These are phyloP conservation scores for Barbarea vulgaris DNA, from an alignment of 345 rosid species.

Conservation along the genomic window DNA sequence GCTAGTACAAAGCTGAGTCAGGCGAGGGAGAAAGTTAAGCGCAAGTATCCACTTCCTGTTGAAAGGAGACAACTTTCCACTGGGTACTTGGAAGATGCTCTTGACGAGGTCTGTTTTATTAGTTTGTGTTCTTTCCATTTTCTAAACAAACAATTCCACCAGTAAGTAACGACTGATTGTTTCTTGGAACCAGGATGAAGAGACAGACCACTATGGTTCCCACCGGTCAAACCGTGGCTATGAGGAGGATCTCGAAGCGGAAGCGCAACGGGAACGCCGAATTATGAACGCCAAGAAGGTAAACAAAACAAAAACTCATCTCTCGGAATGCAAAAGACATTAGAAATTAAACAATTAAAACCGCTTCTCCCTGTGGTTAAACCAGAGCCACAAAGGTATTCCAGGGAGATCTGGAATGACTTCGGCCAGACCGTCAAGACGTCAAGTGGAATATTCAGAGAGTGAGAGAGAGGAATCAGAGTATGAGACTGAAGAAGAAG, in stretches of 20 bases:
- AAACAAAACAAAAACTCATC: not conserved
- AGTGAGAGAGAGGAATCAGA: conserved; percentile 96
- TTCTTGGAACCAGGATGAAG: conserved; percentile 71
- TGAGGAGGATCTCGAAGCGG: conserved; percentile 93
- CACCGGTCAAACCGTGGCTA: conserved; percentile 74
- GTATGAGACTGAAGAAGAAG: conserved; percentile 91
- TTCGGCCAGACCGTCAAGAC: conserved; percentile 62
- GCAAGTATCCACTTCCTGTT: conserved; percentile 72
- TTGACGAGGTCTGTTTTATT: conserved; percentile 75
- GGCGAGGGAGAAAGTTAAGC: conserved; percentile 84
- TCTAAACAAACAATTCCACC: conserved; percentile 5
- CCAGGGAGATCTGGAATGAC: conserved; percentile 59
- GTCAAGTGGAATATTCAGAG: conserved; percentile 75
- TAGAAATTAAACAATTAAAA: not conserved
- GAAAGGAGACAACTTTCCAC: conserved; percentile 87
- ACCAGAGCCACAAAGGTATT: conserved; percentile 71
- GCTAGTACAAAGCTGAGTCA: conserved; percentile 86
- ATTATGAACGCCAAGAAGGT: conserved; percentile 98
- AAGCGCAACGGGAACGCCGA: conserved; percentile 86
- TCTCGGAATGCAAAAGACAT: not conserved
- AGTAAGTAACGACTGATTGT: conserved; percentile 21
- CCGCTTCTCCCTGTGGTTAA: conserved; percentile 9
- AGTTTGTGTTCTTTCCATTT: conserved; percentile 24
- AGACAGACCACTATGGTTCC: conserved; percentile 74
- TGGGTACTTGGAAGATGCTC: conserved; percentile 92